Base-by-base conservation (phyloP, 768 basidiomycete species). In the Mycena alexandri region DNA sequence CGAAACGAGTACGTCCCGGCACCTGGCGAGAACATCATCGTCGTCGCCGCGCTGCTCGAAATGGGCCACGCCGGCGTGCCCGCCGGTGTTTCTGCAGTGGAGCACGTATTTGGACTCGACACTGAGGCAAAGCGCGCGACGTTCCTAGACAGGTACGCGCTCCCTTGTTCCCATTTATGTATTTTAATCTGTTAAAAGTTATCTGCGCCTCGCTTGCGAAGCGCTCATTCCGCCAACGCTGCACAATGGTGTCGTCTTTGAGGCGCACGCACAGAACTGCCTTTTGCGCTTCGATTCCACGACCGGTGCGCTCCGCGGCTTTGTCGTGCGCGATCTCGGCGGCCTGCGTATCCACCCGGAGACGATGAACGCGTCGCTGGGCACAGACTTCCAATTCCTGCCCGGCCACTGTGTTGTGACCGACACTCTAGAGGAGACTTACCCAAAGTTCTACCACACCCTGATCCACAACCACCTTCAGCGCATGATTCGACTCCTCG, bases 391-490 rank as follows among this genome's bases (percentile, higher is more conserved):
- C 71, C 75, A 82, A 41, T 87, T 88, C 73, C 78, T 88, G 46
- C 83, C 85, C 11, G 82, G 80, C 2, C 87, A 89, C 74, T 86
- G 85, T 70, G 80, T 88, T 56, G 82, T 81, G 17, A 85, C 86
- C 0, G 69, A 76, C 41, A 81, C 84, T 2, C 67, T 85, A 21
- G 82, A 85, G 65, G 87, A 88, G 63, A 84, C 81, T 1, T 87
- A 84, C 56, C 83, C 84, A 12, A 87, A 87, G 68, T 85, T 88
- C 72, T 88, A 89, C 70, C 87, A 88, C 73, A 88, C 87, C 1
- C 84, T 88, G 55, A 78, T 89, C 19, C 87, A 88, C 73, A 88
- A 86, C 74, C 87, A 89, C 66, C 77, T 88, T 22, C 87, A 89
- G 74, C 83, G 87, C 21, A 73, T 89, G 34, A 86, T 86, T 22